Conservation (phyloP, 805 yeast species). For the Starmerella stigmatis region DNA sequence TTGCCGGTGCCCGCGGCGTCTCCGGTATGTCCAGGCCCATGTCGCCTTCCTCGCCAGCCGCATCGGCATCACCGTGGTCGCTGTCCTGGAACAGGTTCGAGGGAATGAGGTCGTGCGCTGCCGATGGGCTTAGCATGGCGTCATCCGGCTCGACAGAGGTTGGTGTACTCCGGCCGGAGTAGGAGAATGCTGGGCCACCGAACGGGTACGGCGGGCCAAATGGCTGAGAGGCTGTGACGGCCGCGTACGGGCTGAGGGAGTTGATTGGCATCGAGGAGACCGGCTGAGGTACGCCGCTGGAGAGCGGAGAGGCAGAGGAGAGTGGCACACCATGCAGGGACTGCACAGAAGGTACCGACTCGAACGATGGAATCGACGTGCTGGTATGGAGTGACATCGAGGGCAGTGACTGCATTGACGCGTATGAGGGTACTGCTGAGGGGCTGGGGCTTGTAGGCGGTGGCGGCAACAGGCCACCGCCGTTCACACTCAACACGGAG, state of each 20-base stretch:
- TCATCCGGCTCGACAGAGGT: neutral
- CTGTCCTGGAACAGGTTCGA: slow-evolving; percentile 15
- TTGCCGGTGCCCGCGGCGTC: neutral
- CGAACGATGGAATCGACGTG: neutral
- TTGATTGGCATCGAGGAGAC: neutral
- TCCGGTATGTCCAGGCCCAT: neutral
- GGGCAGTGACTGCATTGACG: neutral
- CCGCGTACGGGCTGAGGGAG: neutral
- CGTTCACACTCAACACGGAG: neutral
- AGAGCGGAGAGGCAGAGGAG: neutral
- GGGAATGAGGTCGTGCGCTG: slow-evolving; percentile 14
- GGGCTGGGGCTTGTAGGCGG: neutral
- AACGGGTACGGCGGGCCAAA: neutral
- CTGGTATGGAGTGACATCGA: neutral
- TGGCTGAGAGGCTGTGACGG: neutral
- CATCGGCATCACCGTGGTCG: neutral
- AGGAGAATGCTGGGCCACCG: neutral
- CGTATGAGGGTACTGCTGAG: neutral
- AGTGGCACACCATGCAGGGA: neutral
- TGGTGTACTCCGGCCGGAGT: neutral
- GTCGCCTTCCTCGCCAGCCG: neutral
- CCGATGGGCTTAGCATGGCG: slow-evolving; percentile 6
- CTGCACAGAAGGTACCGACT: neutral
- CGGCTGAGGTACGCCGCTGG: too few relatives aligned
- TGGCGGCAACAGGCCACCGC: neutral